These are phyloP conservation scores for Calonectria fujianensis DNA, from an alignment of 2,329 filamentous ascomycete genomes.

Conservation along the genomic window DNA sequence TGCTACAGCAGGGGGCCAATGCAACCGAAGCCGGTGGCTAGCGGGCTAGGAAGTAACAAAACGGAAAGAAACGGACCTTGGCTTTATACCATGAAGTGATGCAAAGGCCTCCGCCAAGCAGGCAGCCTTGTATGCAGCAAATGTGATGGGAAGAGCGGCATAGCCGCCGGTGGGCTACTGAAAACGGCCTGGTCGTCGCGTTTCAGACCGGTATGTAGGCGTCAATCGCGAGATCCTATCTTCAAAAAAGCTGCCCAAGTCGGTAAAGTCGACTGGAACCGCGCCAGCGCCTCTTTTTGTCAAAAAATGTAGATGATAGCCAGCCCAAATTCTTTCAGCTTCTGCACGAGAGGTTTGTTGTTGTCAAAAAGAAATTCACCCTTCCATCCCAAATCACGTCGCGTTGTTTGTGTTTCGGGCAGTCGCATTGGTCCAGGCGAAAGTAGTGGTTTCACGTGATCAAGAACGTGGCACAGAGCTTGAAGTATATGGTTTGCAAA, in stretches of 20 bases:
- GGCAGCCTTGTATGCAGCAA: conserved; percentile 3
- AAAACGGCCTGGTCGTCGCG: conserved; percentile 20
- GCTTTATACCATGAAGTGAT: conserved; percentile 11
- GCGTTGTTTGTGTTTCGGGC: conserved; percentile 26
- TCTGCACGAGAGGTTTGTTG: conserved; percentile 1
- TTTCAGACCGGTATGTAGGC: conserved; percentile 4
- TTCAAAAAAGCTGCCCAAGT: background rate
- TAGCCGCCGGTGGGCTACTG: conserved; percentile 43
- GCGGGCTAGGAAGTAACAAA: background rate
- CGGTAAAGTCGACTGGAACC: background rate
- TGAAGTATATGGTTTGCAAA: conserved; percentile 6
- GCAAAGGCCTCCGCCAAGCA: conserved; percentile 11
- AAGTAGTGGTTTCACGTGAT: conserved; percentile 10
- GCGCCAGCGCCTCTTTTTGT: background rate
- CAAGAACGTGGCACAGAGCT: conserved; percentile 10
- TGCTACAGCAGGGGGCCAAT: background rate
- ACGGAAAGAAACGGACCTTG: background rate
- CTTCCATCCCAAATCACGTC: conserved; percentile 7
- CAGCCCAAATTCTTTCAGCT: background rate
- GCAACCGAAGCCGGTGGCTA: background rate
- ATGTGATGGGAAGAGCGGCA: conserved; percentile 40
- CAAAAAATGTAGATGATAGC: background rate
- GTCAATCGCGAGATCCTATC: conserved; percentile 2
- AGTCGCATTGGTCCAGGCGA: conserved; percentile 19
- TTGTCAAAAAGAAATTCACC: background rate